Percentiles rank a stretch among this genome's conserved stretches.
These are phyloP conservation scores for Zizania palustris DNA, from an alignment of 202 grass and related monocot genomes.

Conservation along the genomic window DNA sequence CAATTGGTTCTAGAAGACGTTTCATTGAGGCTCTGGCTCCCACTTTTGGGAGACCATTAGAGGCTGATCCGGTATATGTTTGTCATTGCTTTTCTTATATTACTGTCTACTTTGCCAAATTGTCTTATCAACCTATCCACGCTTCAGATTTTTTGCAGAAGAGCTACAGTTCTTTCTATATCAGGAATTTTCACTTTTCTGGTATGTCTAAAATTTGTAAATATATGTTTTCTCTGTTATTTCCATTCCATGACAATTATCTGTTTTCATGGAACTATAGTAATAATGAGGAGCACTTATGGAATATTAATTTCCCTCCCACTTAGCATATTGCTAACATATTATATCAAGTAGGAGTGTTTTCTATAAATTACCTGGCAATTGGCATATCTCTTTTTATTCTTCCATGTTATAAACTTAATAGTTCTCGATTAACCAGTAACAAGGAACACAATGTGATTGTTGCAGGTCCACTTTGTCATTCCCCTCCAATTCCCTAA, in stretches of 20 bases:
- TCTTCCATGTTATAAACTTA: constrained; percentile 27
- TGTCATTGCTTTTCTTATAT: constrained; percentile 19
- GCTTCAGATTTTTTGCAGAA: constrained; percentile 87
- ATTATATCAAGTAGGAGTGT: background rate
- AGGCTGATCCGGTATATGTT: constrained; percentile 78
- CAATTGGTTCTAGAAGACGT: constrained; percentile 87
- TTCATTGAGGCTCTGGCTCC: constrained; percentile 90
- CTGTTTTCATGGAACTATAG: background rate
- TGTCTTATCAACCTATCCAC: constrained; percentile 21
- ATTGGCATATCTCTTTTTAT: constrained; percentile 15
- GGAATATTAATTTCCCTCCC: constrained; percentile 25
- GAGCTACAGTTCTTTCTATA: constrained; percentile 70
- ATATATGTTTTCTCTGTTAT: constrained; percentile 10
- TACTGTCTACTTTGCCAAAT: constrained; percentile 26
- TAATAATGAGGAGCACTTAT: background rate
- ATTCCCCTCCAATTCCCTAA: constrained; percentile 91
- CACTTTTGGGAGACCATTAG: constrained; percentile 81
- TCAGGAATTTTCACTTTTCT: constrained; percentile 90
- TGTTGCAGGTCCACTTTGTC: constrained; percentile 80
- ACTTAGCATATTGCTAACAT: constrained; percentile 7
- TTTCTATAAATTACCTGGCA: constrained; percentile 21
- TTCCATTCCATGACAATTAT: background rate
- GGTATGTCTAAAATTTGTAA: constrained; percentile 57
- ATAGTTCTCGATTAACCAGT: constrained; percentile 21
- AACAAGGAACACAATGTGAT: constrained; percentile 37